These are phyloP conservation scores for Calycina herbarum DNA, from an alignment of 2,329 filamentous ascomycete species.

Conservation along the genomic window DNA sequence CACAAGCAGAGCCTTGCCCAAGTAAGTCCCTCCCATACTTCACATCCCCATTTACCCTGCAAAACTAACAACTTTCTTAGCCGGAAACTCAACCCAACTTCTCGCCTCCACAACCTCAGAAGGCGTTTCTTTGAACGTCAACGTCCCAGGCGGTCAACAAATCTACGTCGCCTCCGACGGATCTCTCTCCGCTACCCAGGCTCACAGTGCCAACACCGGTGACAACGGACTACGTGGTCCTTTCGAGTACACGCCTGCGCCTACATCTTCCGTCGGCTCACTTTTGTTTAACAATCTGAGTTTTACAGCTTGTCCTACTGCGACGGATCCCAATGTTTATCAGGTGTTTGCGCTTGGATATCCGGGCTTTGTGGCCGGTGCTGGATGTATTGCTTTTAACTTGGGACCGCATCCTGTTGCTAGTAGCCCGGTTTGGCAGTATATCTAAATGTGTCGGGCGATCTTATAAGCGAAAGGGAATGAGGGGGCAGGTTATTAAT, in stretches of 20 bases:
- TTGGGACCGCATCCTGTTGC: constrained; percentile 6
- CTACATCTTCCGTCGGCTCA: constrained; percentile 8
- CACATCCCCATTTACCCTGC: background rate
- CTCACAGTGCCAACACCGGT: constrained; percentile 43
- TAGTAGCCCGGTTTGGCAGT: constrained; percentile 14
- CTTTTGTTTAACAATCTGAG: constrained; percentile 13
- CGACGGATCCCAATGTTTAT: constrained; percentile 12
- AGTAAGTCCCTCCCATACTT: constrained; percentile 3
- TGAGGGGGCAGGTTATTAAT: background rate
- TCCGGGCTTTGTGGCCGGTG: background rate
- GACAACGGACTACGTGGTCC: constrained; percentile 5
- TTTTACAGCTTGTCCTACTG: constrained; percentile 21
- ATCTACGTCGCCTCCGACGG: constrained; percentile 38
- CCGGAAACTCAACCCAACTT: constrained; percentile 19
- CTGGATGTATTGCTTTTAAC: constrained; percentile 18
- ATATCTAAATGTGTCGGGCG: background rate
- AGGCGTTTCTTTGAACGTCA: constrained; percentile 7
- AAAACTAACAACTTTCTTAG: background rate
- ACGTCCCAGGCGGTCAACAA: constrained; percentile 22
- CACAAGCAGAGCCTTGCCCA: background rate
- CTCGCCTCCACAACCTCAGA: constrained; percentile 6
- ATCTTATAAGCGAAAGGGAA: background rate
- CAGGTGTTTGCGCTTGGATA: constrained; percentile 18
- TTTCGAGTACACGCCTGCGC: constrained; percentile 19
- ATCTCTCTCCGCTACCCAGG: constrained; percentile 26